phyloP scores from a whole-genome alignment of 31 red algal genomes.

The Porphyra umbilicalis region DNA sequence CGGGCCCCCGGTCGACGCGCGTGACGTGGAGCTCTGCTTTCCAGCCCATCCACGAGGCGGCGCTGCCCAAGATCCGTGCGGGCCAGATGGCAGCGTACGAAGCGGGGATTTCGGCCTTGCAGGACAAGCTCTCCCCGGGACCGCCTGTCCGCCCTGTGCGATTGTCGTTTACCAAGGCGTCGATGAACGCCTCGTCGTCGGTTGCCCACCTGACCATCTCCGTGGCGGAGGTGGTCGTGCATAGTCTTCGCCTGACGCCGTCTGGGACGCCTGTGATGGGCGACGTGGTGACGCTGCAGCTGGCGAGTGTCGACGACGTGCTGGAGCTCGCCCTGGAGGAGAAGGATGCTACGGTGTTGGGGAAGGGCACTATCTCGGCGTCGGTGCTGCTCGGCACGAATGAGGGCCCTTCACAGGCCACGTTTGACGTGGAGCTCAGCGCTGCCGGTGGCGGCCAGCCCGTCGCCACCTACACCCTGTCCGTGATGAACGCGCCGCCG shows the following conservation, averaged over 20 bases:
- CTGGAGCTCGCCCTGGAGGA: not conserved
- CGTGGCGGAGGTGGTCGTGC: not conserved
- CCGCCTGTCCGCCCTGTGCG: not conserved
- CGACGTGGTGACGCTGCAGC: not conserved
- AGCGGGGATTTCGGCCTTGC: not conserved
- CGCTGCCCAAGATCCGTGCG: not conserved
- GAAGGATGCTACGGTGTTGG: no score
- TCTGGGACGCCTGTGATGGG: not conserved
- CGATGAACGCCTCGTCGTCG: not conserved
- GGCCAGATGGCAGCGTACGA: not conserved
- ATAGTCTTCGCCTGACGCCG: not conserved
- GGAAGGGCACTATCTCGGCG: no score
- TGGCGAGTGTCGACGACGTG: not conserved
- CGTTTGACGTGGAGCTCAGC: no score
- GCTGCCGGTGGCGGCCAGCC: no score
- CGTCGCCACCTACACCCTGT: not conserved
- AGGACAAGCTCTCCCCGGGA: not conserved
- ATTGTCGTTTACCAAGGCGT: not conserved
- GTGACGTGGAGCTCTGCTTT: not conserved
- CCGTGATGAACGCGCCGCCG: not conserved
- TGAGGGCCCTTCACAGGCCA: no score
- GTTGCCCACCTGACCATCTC: not conserved
- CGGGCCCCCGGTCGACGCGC: not conserved
- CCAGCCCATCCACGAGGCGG: not conserved
- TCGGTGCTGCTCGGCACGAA: no score